A percentile compares a stretch with the other conserved stretches of the same genome.
phyloP scores from a whole-genome alignment of 2,329 filamentous ascomycete species.

The Alternaria novae-zelandiae region DNA sequence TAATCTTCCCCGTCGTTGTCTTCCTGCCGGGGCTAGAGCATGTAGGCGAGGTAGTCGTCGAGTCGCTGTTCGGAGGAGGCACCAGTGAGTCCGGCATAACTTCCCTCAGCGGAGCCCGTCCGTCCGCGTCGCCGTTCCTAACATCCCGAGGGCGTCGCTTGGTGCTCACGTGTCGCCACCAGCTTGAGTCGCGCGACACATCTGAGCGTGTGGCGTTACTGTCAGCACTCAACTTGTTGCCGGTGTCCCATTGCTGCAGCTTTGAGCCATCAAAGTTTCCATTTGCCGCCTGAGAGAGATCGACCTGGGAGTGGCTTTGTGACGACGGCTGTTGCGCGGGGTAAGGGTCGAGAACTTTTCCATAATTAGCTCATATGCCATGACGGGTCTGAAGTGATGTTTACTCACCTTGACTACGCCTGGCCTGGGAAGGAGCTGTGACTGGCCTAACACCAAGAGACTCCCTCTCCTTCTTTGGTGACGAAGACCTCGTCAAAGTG shows the following conservation, averaged over 20 bases:
- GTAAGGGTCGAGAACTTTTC: conserved; percentile 39
- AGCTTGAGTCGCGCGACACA: conserved; percentile 38
- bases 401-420: conserved; percentile 44
- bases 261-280: conserved; percentile 43
- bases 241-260: conserved; percentile 38
- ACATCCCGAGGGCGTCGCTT: conserved; percentile 34
- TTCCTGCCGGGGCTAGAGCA: conserved; percentile 33
- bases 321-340: conserved; percentile 37
- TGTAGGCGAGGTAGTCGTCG: conserved; percentile 29
- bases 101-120: conserved; percentile 32
- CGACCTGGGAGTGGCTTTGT: conserved; percentile 45
- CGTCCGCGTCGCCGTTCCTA: conserved; percentile 39
- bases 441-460: conserved; percentile 32
- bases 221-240: conserved; percentile 40
- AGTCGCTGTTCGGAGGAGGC: conserved; percentile 33
- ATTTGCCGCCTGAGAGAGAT: conserved; percentile 40
- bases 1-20: conserved; percentile 43
- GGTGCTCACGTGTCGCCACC: conserved; percentile 46
- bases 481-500: conserved; percentile 33
- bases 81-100: conserved; percentile 22
- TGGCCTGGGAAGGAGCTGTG: conserved; percentile 44
- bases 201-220: conserved; percentile 39
- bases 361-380: conserved; percentile 4
- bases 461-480: conserved; percentile 36
- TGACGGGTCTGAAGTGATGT: conserved; percentile 19